Percentiles rank a stretch among this genome's conserved stretches.
These are phyloP conservation scores for Babesia ovis DNA, from an alignment of 169 alveolate species.

Conservation along the genomic window DNA sequence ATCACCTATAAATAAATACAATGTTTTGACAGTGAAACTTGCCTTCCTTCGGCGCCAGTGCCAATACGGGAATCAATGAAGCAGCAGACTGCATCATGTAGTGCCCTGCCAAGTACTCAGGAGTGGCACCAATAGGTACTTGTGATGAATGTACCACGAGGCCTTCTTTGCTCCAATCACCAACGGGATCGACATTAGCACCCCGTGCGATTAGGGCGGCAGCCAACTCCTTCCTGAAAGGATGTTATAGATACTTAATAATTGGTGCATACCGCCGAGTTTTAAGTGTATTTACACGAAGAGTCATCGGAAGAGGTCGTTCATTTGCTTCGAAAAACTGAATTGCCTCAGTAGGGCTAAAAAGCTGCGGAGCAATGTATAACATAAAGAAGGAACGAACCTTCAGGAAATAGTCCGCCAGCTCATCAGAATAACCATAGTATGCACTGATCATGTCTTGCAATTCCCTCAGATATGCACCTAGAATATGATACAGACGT, in stretches of 20 bases:
- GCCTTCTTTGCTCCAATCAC: constrained; percentile 93
- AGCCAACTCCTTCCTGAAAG: constrained; percentile 88
- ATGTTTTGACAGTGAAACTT: background rate
- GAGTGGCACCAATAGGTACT: constrained; percentile 96
- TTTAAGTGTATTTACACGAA: constrained; percentile 90
- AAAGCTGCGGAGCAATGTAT: constrained; percentile 63
- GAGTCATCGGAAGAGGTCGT: constrained; percentile 87
- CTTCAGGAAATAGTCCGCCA: constrained; percentile 82
- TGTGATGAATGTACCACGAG: constrained; percentile 88
- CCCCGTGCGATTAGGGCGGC: constrained; percentile 90
- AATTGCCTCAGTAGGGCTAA: constrained; percentile 90
- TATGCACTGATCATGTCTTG: constrained; percentile 79
- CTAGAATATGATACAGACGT: background rate
- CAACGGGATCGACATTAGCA: constrained; percentile 91
- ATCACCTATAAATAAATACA: constrained; percentile 68
- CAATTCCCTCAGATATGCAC: constrained; percentile 62
- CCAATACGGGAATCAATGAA: constrained; percentile 92
- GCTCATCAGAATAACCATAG: constrained; percentile 88
- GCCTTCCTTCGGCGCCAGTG: constrained; percentile 89
- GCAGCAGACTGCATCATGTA: constrained; percentile 94
- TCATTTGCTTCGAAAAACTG: constrained; percentile 91
- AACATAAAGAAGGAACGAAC: background rate
- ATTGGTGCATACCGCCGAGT: constrained; percentile 76
- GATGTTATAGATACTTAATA: constrained; percentile 21
- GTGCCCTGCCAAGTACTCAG: constrained; percentile 96